Conservation (phyloP, 352 stramenopile genomes). For the Globisporangium sylvaticum region DNA sequence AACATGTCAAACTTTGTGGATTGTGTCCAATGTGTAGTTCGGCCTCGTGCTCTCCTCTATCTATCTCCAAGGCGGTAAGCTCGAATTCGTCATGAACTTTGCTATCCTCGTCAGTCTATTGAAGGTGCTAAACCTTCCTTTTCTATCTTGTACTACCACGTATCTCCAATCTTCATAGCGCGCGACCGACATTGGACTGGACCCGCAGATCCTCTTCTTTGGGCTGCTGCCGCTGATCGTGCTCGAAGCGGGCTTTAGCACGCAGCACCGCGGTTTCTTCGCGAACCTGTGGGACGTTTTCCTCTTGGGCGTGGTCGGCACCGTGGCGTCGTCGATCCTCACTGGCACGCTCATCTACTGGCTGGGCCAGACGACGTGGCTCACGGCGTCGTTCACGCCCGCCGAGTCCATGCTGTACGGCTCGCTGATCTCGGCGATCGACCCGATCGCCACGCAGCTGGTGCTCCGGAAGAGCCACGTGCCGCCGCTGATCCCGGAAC, state of each 20-base stretch:
- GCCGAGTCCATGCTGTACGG: conserved; percentile 89
- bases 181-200: conserved; percentile 37
- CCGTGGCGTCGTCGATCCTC: conserved; percentile 41
- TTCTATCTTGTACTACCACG: not conserved
- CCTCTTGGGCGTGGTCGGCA: conserved; percentile 42
- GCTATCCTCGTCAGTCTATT: not conserved
- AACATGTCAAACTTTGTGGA: not conserved
- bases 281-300: conserved; percentile 45
- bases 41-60: conserved; percentile 35
- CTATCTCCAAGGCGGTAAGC: conserved; percentile 40
- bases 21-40: conserved; percentile 17
- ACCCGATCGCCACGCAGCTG: conserved; percentile 88
- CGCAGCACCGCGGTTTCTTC: conserved; percentile 59
- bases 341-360: conserved; percentile 45
- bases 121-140: not conserved
- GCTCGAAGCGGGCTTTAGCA: conserved; percentile 61
- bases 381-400: conserved; percentile 66
- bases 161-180: conserved; percentile 20
- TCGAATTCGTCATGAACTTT: not conserved
- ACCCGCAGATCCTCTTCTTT: conserved; percentile 64
- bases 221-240: conserved; percentile 62
- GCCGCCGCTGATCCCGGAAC: conserved; percentile 86
- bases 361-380: conserved; percentile 28
- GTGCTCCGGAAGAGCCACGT: conserved; percentile 86
- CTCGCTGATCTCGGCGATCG: conserved; percentile 89